phyloP scores from a whole-genome alignment of 345 rosid genomes.

The Corymbia maculata region DNA sequence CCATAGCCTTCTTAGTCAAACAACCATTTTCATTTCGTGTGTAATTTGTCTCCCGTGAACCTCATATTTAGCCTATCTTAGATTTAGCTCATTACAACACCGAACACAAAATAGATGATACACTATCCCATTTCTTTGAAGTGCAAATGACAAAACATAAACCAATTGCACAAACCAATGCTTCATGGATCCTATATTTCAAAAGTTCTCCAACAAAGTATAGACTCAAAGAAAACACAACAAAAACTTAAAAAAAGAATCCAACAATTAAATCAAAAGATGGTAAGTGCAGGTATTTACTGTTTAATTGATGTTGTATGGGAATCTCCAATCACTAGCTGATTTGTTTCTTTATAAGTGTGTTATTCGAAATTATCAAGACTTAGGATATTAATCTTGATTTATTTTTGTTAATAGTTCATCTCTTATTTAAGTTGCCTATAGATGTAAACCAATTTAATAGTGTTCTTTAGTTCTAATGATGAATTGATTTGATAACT shows the following conservation, averaged over 20 bases:
- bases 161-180: background rate
- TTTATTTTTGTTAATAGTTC: background rate
- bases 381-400: background rate
- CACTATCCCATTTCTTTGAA: background rate
- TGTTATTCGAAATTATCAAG: background rate
- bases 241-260: fast-evolving
- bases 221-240: too few species aligned
- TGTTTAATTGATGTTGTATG: fast-evolving
- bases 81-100: background rate
- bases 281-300: too few species aligned
- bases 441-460: background rate
- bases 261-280: background rate
- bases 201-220: too few species aligned
- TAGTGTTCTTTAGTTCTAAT: too few species aligned
- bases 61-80: background rate
- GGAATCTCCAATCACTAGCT: fast-evolving
- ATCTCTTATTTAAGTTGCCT: background rate
- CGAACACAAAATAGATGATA: background rate
- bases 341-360: background rate
- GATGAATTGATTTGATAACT: background rate
- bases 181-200: background rate
- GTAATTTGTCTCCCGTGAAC: background rate
- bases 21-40: background rate
- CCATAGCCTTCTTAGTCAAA: background rate
- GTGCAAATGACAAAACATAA: fast-evolving